These are phyloP conservation scores for Halenospora varia DNA, from an alignment of 495 filamentous ascomycete species.

Conservation along the genomic window DNA sequence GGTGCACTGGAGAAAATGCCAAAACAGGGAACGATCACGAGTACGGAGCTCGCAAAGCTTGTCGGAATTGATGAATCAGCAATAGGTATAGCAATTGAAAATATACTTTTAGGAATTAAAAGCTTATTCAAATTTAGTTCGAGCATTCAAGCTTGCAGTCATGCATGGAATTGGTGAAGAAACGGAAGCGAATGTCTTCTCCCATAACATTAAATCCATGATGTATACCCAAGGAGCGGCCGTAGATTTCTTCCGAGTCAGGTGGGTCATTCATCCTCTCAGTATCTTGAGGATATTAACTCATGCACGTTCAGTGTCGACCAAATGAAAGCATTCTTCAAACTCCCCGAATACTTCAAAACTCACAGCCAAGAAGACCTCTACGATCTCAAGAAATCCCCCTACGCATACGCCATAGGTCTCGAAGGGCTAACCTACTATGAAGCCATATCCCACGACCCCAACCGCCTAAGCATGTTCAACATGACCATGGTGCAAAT, in stretches of 20 bases:
- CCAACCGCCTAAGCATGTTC: conserved; percentile 9
- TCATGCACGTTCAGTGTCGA: conserved; percentile 15
- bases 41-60: conserved; percentile 23
- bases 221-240: background rate
- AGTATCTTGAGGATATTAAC: background rate
- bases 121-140: conserved; percentile 1
- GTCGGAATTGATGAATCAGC: conserved; percentile 24
- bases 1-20: conserved; percentile 27
- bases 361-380: conserved; percentile 27
- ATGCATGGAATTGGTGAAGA: conserved; percentile 26
- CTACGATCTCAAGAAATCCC: conserved; percentile 28
- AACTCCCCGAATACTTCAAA: conserved; percentile 29
- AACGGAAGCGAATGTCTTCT: conserved; percentile 21
- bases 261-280: no score
- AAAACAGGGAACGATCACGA: conserved; percentile 20
- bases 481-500: conserved; percentile 18
- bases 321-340: conserved; percentile 14
- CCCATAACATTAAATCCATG: conserved; percentile 19
- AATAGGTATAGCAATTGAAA: conserved; percentile 2
- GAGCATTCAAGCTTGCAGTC: conserved; percentile 24
- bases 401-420: conserved; percentile 26
- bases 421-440: conserved; percentile 30
- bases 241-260: conserved; percentile 15
- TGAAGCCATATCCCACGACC: conserved; percentile 18
- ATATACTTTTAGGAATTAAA: background rate